A percentile compares a stretch with the other conserved stretches of the same genome.
Evolutionary conservation across 1,284 basidiomycete genomes (phyloP).

Genomic region (Sanghuangporus baumii): DNA sequence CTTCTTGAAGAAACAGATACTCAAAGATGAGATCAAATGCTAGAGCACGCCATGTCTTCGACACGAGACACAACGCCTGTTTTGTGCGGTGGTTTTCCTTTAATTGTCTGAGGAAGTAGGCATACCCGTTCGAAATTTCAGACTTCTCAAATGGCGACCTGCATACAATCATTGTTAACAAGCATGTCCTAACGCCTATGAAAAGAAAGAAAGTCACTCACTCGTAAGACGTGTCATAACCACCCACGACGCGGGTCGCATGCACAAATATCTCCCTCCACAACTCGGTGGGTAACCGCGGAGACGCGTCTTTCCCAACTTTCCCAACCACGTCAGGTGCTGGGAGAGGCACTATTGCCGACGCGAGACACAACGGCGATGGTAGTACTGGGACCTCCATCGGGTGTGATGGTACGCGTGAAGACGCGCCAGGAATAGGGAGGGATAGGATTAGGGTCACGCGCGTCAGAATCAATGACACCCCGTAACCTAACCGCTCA

Average conservation of each 20-base stretch:
- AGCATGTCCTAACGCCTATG: neutral
- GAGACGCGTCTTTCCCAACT: neutral
- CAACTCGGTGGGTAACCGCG: slow-evolving; percentile 11
- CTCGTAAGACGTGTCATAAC: slow-evolving; percentile 12
- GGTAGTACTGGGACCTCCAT: neutral
- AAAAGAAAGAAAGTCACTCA: neutral
- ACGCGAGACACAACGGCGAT: neutral
- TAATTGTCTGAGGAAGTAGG: slow-evolving; percentile 6
- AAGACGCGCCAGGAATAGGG: neutral
- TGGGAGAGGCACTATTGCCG: neutral
- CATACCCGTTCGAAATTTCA: slow-evolving; percentile 13
- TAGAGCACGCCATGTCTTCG: slow-evolving; percentile 8
- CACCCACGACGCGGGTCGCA: slow-evolving; percentile 12
- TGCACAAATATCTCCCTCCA: slow-evolving; percentile 14
- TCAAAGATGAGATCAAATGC: slow-evolving; percentile 15
- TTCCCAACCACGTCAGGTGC: neutral
- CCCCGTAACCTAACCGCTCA: no score
- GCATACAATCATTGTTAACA: neutral
- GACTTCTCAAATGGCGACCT: slow-evolving; percentile 17
- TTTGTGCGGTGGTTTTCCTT: slow-evolving; percentile 10
- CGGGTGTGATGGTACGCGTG: neutral
- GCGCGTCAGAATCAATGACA: neutral
- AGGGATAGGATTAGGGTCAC: neutral
- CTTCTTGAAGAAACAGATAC: slow-evolving; percentile 15
- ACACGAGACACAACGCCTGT: slow-evolving; percentile 13